Conservation (phyloP, 1,284 basidiomycete species). For the Heterobasidion annosum region DNA sequence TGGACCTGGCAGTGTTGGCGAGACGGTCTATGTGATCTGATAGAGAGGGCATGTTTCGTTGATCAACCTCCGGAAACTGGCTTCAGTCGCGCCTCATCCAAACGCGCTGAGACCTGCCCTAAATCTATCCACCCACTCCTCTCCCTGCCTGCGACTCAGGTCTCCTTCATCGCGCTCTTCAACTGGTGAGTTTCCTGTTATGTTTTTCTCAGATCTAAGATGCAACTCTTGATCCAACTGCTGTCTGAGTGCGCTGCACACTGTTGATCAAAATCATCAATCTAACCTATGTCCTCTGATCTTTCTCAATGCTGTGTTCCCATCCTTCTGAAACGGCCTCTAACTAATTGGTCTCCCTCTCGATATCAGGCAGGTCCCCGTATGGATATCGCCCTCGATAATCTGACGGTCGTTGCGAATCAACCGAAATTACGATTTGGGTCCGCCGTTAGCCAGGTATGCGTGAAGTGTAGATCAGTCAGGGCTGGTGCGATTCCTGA, state of each 20-base stretch:
- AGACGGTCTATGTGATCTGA: constrained; percentile 35
- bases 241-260: constrained; percentile 6
- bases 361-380: too few relatives aligned
- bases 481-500: too few relatives aligned
- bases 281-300: constrained; percentile 6
- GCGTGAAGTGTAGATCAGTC: too few relatives aligned
- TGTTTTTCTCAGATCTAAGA: background rate
- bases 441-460: too few relatives aligned
- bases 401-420: too few relatives aligned
- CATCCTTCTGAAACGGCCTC: background rate
- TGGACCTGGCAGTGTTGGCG: constrained; percentile 24
- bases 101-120: constrained; percentile 10
- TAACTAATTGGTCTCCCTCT: too few relatives aligned
- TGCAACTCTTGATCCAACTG: constrained; percentile 5
- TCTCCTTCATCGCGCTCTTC: background rate
- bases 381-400: too few relatives aligned
- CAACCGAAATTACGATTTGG: too few relatives aligned
- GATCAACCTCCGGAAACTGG: background rate
- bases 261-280: constrained; percentile 1
- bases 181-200: background rate
- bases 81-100: background rate
- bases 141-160: background rate
- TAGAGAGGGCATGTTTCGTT: constrained; percentile 27
- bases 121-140: background rate
- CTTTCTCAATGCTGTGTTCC: background rate